Evolutionary conservation across 2,329 filamentous ascomycete genomes (phyloP).

Genomic region (Cercospora janseana): DNA sequence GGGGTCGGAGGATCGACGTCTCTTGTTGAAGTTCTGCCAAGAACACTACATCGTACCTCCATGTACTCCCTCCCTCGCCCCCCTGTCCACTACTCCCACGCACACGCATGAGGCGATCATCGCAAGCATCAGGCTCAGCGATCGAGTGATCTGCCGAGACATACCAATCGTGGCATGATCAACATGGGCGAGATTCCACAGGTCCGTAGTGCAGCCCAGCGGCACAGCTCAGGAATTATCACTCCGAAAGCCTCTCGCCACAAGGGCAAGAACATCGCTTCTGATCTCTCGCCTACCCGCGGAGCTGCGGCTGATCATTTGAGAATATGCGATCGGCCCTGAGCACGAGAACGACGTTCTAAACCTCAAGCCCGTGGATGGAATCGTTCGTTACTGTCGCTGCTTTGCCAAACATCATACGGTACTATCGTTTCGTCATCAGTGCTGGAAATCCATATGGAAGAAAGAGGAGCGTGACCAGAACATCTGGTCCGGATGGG

Average conservation of each 20-base stretch:
- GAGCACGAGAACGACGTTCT: constrained; percentile 12
- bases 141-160: no score
- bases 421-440: neutral
- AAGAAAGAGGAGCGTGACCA: neutral
- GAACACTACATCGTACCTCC: no score
- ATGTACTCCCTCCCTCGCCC: no score
- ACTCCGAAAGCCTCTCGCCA: no score
- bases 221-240: neutral
- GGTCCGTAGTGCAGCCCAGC: no score
- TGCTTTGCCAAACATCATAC: constrained; percentile 7
- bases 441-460: constrained; percentile 8
- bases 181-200: no score
- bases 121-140: no score
- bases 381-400: constrained; percentile 3
- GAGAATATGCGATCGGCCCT: constrained; percentile 5
- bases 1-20: constrained; percentile 5
- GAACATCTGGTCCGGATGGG: neutral
- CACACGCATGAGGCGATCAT: no score
- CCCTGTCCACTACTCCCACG: no score
- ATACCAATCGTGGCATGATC: no score
- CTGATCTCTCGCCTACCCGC: constrained; percentile 2
- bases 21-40: neutral
- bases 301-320: constrained; percentile 13
- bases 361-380: constrained; percentile 7
- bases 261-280: no score